These are phyloP conservation scores for Geotrichum restrictum DNA, from an alignment of 1,139 yeast species.

Conservation along the genomic window DNA sequence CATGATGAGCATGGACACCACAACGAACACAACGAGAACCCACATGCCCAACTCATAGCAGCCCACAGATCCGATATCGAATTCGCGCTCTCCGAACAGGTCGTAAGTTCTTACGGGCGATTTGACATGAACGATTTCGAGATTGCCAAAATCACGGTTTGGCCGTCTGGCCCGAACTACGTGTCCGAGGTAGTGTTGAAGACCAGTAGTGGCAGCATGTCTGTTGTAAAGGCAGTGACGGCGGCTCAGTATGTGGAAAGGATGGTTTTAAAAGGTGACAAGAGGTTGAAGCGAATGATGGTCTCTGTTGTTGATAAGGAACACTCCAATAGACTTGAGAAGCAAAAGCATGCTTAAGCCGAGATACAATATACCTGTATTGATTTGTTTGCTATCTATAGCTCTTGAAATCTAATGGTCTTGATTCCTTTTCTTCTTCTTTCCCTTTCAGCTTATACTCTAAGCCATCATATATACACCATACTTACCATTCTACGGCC, in stretches of 20 bases:
- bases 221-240: conserved; percentile 7
- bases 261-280: not conserved
- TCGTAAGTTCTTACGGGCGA: conserved; percentile 5
- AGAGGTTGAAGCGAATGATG: conserved; percentile 7
- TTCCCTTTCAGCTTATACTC: too few species aligned
- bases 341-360: not conserved
- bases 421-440: too few species aligned
- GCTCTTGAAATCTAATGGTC: too few species aligned
- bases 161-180: conserved; percentile 68
- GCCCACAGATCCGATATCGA: conserved; percentile 24
- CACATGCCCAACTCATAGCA: too few species aligned
- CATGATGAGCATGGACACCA: too few species aligned
- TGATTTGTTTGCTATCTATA: too few species aligned
- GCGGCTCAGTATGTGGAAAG: conserved; percentile 8
- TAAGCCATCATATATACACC: too few species aligned
- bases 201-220: not conserved
- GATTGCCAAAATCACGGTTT: conserved; percentile 50
- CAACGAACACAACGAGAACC: too few species aligned
- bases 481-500: too few species aligned
- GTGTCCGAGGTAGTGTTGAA: conserved; percentile 12
- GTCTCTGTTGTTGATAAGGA: conserved; percentile 5
- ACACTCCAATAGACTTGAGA: not conserved
- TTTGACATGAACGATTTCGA: conserved; percentile 7
- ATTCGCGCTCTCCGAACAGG: conserved; percentile 21
- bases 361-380: too few species aligned